Evolutionary conservation across 1,284 basidiomycete species (phyloP).

Genomic region (Ceratobasidium sp.): DNA sequence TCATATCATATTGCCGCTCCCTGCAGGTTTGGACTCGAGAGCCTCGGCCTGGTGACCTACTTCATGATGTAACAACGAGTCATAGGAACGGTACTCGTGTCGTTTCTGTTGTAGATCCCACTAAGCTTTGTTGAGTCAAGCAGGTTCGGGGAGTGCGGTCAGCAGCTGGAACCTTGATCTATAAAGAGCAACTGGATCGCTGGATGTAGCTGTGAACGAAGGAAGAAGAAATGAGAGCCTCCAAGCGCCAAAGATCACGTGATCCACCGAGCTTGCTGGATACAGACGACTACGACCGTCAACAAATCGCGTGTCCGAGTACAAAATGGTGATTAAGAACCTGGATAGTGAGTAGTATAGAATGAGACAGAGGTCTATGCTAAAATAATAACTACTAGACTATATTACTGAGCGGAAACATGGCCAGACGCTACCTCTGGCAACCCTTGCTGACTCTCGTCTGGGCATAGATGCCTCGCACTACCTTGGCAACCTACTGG

Average conservation of each 20-base stretch:
- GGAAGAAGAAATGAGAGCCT: neutral
- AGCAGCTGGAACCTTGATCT: no score
- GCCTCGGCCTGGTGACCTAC: neutral
- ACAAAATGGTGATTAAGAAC: slow-evolving; percentile 42
- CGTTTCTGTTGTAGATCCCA: no score
- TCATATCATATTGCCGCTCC: neutral
- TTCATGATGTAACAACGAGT: neutral
- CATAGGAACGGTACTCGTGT: neutral
- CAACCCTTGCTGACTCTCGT: slow-evolving; percentile 88
- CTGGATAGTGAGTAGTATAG: slow-evolving; percentile 31
- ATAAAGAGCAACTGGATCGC: no score
- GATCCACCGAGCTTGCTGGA: slow-evolving; percentile 8
- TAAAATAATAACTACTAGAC: slow-evolving; percentile 59
- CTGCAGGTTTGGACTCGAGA: neutral
- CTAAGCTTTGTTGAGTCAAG: no score
- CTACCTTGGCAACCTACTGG: slow-evolving; percentile 85
- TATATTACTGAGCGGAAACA: slow-evolving; percentile 90
- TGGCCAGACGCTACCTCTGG: slow-evolving; percentile 82
- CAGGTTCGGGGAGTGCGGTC: no score
- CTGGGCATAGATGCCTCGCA: slow-evolving; percentile 96
- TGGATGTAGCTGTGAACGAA: no score
- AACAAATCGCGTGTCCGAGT: slow-evolving; percentile 23
- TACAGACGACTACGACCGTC: slow-evolving; percentile 19
- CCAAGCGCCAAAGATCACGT: slow-evolving; percentile 5
- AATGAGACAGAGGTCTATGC: neutral